Percentiles rank a stretch among this genome's conserved stretches.
phyloP scores from a whole-genome alignment of 345 rosid species.

The Capsella bursapastoris region DNA sequence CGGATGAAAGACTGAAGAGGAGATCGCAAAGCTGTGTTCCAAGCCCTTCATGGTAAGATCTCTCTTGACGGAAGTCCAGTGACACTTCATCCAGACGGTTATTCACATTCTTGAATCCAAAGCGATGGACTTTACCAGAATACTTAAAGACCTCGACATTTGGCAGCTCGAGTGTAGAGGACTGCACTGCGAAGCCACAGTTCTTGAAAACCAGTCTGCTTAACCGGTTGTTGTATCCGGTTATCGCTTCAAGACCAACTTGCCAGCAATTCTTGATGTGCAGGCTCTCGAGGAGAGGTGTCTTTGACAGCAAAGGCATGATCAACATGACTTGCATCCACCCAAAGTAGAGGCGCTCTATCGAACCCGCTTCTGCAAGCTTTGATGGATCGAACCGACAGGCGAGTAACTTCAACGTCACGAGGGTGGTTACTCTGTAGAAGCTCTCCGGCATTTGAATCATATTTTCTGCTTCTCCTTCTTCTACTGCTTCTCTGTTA shows the following conservation, averaged over 20 bases:
- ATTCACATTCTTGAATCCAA: background rate
- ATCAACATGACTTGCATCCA: conserved; percentile 39
- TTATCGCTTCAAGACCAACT: conserved; percentile 8
- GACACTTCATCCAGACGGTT: background rate
- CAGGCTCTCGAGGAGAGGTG: conserved; percentile 48
- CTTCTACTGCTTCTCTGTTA: background rate
- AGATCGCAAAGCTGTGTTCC: background rate
- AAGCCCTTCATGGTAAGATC: accelerated
- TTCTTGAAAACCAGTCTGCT: conserved; percentile 42
- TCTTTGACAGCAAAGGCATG: conserved; percentile 1
- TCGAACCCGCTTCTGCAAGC: conserved; percentile 6
- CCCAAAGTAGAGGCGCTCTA: conserved; percentile 45
- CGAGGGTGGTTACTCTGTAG: conserved; percentile 25
- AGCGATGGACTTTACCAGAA: background rate
- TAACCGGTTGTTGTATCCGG: conserved; percentile 17
- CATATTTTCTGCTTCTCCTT: background rate
- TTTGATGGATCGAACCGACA: conserved; percentile 35
- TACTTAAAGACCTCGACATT: background rate
- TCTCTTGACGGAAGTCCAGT: background rate
- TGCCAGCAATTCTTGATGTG: conserved; percentile 50
- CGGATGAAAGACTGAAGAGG: background rate
- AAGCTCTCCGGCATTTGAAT: conserved; percentile 39
- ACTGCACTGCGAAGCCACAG: conserved; percentile 18
- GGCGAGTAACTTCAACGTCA: conserved; percentile 40
- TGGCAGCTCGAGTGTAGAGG: background rate